A percentile compares a stretch with the other conserved stretches of the same genome.
Conservation (phyloP, 225 moss, liverwort and hornwort species). For the Marchantia polymorpha region DNA sequence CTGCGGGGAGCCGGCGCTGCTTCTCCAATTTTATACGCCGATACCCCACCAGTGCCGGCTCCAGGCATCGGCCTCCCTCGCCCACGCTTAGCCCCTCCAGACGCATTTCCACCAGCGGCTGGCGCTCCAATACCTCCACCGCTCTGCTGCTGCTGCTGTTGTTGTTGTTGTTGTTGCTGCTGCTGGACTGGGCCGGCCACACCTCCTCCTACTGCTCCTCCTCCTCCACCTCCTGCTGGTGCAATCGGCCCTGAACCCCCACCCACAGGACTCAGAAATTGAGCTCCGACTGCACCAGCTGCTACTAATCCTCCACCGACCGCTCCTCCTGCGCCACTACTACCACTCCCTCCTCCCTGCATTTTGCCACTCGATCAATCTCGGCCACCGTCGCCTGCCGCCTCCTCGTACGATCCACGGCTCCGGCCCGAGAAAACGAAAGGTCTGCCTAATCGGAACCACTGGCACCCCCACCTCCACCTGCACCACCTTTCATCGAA, state of each 20-base stretch:
- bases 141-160: slow-evolving; percentile 52
- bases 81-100: slow-evolving; percentile 62
- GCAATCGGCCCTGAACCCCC: slow-evolving; percentile 18
- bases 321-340: not conserved
- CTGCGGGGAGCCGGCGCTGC: slow-evolving; percentile 81
- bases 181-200: slow-evolving; percentile 22
- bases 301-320: slow-evolving; percentile 35
- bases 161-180: slow-evolving; percentile 49
- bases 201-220: slow-evolving; percentile 39
- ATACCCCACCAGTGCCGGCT: slow-evolving; percentile 36
- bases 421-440: not conserved
- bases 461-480: not conserved
- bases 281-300: slow-evolving; percentile 27
- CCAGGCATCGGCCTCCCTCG: slow-evolving; percentile 58
- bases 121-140: slow-evolving; percentile 38
- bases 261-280: slow-evolving; percentile 27
- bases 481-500: not conserved
- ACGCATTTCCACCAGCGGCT: slow-evolving; percentile 42
- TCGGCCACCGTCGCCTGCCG: not conserved
- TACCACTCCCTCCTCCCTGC: slow-evolving; percentile 19
- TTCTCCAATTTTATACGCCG: slow-evolving; percentile 78
- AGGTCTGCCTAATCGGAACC: not conserved
- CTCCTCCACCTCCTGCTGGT: slow-evolving; percentile 39
- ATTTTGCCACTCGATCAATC: slow-evolving; percentile 14
- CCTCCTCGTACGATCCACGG: not conserved